A percentile compares a stretch with the other conserved stretches of the same genome.
Evolutionary conservation across 177 flowering plant genomes (phyloP).

Genomic region (Vitis hybrid): DNA sequence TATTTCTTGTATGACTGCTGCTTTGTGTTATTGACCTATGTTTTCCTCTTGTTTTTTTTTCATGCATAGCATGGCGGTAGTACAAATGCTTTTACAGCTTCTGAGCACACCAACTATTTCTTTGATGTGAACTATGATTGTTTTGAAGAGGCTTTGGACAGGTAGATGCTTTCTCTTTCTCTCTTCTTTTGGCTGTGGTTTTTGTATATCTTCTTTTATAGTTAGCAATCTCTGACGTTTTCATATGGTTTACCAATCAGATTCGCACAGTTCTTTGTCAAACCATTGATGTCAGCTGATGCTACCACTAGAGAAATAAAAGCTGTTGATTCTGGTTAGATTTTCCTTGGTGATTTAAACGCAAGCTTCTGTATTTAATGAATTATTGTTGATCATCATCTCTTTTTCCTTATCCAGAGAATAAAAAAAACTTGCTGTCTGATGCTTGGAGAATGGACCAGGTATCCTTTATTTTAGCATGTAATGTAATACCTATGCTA

Average conservation of each 20-base stretch:
- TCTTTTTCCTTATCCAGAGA: constrained; percentile 46
- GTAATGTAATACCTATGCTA: constrained; percentile 1
- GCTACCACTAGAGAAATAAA: constrained; percentile 92
- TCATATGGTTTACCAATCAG: constrained; percentile 37
- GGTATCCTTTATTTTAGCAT: constrained; percentile 40
- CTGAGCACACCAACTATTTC: constrained; percentile 75
- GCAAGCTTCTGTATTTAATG: too few relatives aligned
- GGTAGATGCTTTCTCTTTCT: constrained; percentile 37
- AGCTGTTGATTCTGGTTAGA: constrained; percentile 96
- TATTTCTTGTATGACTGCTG: background rate
- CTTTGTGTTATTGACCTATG: background rate
- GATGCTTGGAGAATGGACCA: constrained; percentile 93
- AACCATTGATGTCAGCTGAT: constrained; percentile 95
- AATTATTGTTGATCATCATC: background rate
- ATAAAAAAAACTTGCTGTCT: constrained; percentile 84
- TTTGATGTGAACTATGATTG: constrained; percentile 79
- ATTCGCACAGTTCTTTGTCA: constrained; percentile 92
- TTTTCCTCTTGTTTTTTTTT: constrained; percentile 11
- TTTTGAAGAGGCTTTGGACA: constrained; percentile 91
- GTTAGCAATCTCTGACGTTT: constrained; percentile 2
- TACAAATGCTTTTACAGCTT: constrained; percentile 85
- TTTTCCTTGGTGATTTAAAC: background rate
- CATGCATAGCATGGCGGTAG: constrained; percentile 80
- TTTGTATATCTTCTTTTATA: background rate
- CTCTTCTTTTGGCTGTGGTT: constrained; percentile 1